phyloP scores from a whole-genome alignment of 257 asterid species.

The Penstemon newberryi region DNA sequence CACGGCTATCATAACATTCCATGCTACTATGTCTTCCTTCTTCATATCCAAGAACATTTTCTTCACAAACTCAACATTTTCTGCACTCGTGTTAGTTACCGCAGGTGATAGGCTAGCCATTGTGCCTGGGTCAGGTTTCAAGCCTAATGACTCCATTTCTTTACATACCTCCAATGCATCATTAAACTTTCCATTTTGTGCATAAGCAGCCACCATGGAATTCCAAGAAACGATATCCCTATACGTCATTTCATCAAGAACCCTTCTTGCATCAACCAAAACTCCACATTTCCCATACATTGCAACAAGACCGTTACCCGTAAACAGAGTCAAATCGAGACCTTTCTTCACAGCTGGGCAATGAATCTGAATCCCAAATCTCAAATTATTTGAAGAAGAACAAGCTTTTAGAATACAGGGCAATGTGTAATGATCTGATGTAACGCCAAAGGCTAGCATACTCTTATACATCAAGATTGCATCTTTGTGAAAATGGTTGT shows the following conservation, averaged over 20 bases:
- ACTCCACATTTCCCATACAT: conserved; percentile 89
- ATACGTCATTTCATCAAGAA: conserved; percentile 58
- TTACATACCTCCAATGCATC: conserved; percentile 69
- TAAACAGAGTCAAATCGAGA: conserved; percentile 58
- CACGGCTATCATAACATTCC: conserved; percentile 89
- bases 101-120: conserved; percentile 95
- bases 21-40: conserved; percentile 55
- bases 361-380: conserved; percentile 67
- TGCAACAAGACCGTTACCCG: conserved; percentile 75
- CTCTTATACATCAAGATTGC: conserved; percentile 58
- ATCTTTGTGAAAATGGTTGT: conserved; percentile 49
- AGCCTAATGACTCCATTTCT: conserved; percentile 59
- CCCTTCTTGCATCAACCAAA: conserved; percentile 57
- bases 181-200: conserved; percentile 67
- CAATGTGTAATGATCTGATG: conserved; percentile 76
- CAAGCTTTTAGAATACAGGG: conserved; percentile 85
- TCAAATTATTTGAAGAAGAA: conserved; percentile 49
- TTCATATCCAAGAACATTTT: conserved; percentile 60
- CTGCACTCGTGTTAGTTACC: conserved; percentile 56
- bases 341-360: conserved; percentile 57
- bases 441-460: conserved; percentile 42
- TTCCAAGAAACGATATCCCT: conserved; percentile 87
- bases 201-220: conserved; percentile 72
- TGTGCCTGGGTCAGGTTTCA: conserved; percentile 71
- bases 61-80: conserved; percentile 61